These are phyloP conservation scores for Astragalus membranaceus DNA, from an alignment of 306 rosid species.

Conservation along the genomic window DNA sequence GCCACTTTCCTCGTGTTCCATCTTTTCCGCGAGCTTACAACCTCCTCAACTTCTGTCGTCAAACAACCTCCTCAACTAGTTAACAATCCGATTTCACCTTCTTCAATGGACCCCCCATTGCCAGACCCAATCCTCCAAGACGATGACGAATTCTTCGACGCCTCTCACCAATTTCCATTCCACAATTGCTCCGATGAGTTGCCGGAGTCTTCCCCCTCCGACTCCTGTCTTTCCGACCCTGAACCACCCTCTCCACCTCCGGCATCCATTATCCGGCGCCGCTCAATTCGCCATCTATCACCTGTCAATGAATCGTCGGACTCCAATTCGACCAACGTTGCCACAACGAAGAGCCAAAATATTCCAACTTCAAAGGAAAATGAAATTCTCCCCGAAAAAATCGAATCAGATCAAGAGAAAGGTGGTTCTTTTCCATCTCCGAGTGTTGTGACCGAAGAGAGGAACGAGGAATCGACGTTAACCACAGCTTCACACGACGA, in stretches of 20 bases:
- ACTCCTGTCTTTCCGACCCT: constrained; percentile 9
- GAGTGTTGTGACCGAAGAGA: constrained; percentile 20
- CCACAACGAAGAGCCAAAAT: background rate
- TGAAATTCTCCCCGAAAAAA: constrained; percentile 12
- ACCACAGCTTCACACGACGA: constrained; percentile 33
- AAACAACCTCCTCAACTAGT: too few relatives aligned
- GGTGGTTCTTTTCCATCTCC: constrained; percentile 9
- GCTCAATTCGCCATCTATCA: constrained; percentile 15
- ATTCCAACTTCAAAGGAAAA: constrained; percentile 24
- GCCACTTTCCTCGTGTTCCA: background rate
- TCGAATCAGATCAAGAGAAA: constrained; percentile 12
- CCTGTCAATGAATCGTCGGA: constrained; percentile 11
- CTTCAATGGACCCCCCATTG: constrained; percentile 41
- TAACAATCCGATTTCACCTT: background rate
- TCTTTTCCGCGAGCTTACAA: background rate
- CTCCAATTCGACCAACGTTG: background rate
- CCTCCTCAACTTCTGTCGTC: background rate
- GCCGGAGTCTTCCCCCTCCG: constrained; percentile 32
- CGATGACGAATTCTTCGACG: constrained; percentile 49
- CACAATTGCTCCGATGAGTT: constrained; percentile 26
- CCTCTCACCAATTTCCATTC: constrained; percentile 34
- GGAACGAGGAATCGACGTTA: constrained; percentile 45
- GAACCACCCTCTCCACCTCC: constrained; percentile 7
- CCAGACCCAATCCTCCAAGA: constrained; percentile 27
- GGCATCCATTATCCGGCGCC: constrained; percentile 35